phyloP scores from a whole-genome alignment of 306 rosid species.

The Heteromeles arbutifolia region DNA sequence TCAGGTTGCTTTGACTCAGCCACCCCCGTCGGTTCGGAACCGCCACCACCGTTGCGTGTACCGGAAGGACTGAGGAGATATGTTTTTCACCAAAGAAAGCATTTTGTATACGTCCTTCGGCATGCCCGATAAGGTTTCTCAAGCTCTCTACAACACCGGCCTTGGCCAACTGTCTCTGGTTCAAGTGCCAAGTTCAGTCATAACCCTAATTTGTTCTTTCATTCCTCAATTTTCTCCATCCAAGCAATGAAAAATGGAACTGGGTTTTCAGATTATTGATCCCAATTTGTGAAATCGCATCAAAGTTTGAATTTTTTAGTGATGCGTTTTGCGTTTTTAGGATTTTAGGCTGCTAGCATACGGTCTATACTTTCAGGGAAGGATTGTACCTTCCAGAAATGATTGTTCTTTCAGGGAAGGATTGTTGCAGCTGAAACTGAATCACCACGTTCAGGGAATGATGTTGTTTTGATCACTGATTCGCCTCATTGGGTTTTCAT shows the following conservation, averaged over 20 bases:
- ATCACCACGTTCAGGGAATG: too few species aligned
- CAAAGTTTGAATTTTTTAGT: neutral
- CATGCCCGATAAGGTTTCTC: conserved; percentile 65
- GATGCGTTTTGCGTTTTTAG: conserved; percentile 12
- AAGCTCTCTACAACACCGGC: conserved; percentile 51
- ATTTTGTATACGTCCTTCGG: conserved; percentile 74
- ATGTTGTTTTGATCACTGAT: too few species aligned
- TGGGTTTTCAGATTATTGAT: neutral
- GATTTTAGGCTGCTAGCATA: conserved; percentile 71
- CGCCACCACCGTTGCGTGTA: conserved; percentile 10
- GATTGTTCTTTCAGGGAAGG: too few species aligned
- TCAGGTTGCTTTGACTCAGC: conserved; percentile 28
- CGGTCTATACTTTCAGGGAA: conserved; percentile 65
- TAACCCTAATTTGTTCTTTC: neutral
- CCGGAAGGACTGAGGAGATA: conserved; percentile 36
- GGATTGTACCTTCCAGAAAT: too few species aligned
- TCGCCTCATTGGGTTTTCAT: too few species aligned
- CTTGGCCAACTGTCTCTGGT: conserved; percentile 62
- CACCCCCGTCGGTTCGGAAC: conserved; percentile 24
- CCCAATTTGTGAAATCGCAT: neutral
- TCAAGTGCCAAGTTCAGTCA: conserved; percentile 35
- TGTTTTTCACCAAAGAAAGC: conserved; percentile 58
- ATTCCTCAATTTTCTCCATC: neutral
- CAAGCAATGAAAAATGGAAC: neutral
- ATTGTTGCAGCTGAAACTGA: conserved; percentile 87